These are phyloP conservation scores for Pseudohalonectria lignicola DNA, from an alignment of 2,329 filamentous ascomycete genomes.

Conservation along the genomic window DNA sequence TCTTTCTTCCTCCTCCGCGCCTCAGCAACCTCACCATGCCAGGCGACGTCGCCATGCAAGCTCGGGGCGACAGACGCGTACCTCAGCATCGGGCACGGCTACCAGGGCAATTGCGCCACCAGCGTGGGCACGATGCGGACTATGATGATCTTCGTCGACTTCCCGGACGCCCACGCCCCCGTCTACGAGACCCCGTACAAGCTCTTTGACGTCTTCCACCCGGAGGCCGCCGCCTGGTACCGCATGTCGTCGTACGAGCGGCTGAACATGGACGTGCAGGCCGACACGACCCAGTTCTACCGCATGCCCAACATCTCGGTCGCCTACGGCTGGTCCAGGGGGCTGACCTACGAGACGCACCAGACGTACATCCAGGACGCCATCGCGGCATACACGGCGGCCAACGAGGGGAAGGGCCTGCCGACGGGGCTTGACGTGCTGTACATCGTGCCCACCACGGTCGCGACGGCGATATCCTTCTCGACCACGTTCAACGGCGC, in stretches of 20 bases:
- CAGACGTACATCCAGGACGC: constrained; percentile 18
- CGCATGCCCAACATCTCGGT: constrained; percentile 13
- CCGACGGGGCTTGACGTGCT: constrained; percentile 14
- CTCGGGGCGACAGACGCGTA: constrained; percentile 14
- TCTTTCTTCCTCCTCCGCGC: too few species aligned
- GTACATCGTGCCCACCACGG: constrained; percentile 16
- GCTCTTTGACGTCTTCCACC: constrained; percentile 14
- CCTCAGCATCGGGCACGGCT: constrained; percentile 18
- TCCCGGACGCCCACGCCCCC: constrained; percentile 13
- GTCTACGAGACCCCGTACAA: constrained; percentile 12
- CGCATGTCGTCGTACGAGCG: constrained; percentile 5
- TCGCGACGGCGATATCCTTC: constrained; percentile 15
- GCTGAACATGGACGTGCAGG: constrained; percentile 12
- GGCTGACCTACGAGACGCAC: constrained; percentile 13
- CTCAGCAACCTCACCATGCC: too few species aligned
- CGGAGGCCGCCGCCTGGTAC: constrained; percentile 7
- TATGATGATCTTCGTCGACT: constrained; percentile 26
- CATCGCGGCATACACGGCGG: constrained; percentile 11
- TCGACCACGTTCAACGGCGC: constrained; percentile 14
- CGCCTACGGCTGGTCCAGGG: constrained; percentile 16
- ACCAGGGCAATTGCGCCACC: constrained; percentile 16
- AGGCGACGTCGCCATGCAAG: constrained; percentile 8
- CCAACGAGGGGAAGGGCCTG: constrained; percentile 2
- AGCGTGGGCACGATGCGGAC: constrained; percentile 17
- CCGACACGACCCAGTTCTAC: constrained; percentile 12